Percentiles rank a stretch among this genome's conserved stretches.
These are phyloP conservation scores for Fragaria iinumae DNA, from an alignment of 306 rosid species.

Conservation along the genomic window DNA sequence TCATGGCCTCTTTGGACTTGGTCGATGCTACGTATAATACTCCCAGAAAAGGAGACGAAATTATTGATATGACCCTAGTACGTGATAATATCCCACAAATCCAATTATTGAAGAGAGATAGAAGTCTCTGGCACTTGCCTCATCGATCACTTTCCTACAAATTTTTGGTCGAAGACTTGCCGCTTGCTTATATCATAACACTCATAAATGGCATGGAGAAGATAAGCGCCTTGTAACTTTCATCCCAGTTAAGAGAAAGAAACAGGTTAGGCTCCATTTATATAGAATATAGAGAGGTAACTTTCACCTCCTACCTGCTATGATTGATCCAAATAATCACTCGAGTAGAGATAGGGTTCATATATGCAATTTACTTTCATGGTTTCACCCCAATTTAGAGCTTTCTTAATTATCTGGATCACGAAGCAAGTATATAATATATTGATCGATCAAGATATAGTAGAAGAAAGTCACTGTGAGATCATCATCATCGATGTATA, in stretches of 20 bases:
- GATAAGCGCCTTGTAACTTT: constrained; percentile 25
- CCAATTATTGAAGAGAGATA: neutral
- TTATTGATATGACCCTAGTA: neutral
- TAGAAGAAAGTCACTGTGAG: neutral
- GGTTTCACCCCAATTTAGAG: neutral
- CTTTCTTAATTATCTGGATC: neutral
- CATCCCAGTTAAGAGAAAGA: neutral
- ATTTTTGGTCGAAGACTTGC: neutral
- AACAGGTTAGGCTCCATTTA: neutral
- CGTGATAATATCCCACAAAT: neutral
- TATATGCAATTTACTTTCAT: neutral
- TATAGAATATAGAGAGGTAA: neutral
- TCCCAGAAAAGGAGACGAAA: neutral
- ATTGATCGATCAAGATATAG: neutral
- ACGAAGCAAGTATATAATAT: neutral
- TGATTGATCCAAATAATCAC: neutral
- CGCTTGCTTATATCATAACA: neutral
- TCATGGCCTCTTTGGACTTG: neutral
- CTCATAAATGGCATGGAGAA: neutral
- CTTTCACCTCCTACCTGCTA: neutral
- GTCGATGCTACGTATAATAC: neutral
- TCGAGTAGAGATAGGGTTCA: constrained; percentile 11
- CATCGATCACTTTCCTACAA: neutral
- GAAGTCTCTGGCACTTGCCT: neutral
- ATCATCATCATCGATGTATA: neutral